Percentiles rank a stretch among this genome's conserved stretches.
Evolutionary conservation across 768 basidiomycete genomes (phyloP).

Genomic region (Lepiota brunneoincarnata): DNA sequence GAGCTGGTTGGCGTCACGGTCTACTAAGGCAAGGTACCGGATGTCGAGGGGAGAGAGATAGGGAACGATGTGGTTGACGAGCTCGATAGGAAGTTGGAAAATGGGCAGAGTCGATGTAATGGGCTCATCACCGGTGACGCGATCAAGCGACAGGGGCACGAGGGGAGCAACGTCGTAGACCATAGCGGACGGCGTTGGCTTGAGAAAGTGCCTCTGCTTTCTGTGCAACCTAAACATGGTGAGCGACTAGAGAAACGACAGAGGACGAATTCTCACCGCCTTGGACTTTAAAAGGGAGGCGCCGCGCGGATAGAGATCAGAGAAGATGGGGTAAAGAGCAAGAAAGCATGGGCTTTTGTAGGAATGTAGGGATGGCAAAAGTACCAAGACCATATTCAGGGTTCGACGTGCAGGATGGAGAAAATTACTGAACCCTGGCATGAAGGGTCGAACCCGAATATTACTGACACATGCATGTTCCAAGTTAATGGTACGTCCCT

Average conservation of each 20-base stretch:
- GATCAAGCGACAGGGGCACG: slow-evolving; percentile 18
- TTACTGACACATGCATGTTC: background rate
- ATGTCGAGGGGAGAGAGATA: slow-evolving; percentile 24
- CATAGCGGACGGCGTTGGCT: background rate
- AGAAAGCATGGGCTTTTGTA: background rate
- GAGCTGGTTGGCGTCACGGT: slow-evolving; percentile 23
- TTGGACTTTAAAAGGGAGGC: background rate
- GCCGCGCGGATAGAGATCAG: background rate
- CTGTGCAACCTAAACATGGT: background rate
- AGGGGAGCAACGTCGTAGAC: slow-evolving; percentile 16
- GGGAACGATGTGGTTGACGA: slow-evolving; percentile 21
- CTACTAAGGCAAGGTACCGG: slow-evolving; percentile 22
- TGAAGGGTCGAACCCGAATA: background rate
- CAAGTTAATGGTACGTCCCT: background rate
- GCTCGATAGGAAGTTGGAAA: slow-evolving; percentile 26
- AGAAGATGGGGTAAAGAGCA: background rate
- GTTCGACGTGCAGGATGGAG: background rate
- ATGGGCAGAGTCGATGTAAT: slow-evolving; percentile 21
- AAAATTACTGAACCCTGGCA: background rate
- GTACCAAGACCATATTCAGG: background rate
- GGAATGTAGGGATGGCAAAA: background rate
- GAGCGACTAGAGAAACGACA: background rate
- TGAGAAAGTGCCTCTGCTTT: background rate
- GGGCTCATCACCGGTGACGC: slow-evolving; percentile 17
- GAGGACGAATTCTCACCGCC: background rate